Base-by-base conservation (phyloP, 176 grass and related monocot genomes). In the Rhynchospora pubera region DNA sequence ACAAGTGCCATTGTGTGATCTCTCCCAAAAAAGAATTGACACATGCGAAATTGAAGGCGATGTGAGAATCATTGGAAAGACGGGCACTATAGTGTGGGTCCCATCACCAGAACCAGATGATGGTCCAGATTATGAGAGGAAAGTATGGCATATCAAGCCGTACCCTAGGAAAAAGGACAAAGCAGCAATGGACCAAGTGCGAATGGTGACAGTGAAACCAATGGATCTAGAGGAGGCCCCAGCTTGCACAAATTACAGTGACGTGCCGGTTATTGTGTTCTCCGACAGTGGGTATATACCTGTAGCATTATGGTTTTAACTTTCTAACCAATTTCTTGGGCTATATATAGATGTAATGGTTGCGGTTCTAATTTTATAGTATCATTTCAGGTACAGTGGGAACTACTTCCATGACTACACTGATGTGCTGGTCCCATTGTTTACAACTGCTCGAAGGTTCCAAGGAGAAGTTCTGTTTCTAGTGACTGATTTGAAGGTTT, bases 381-480 rank as follows among this genome's bases (percentile, higher is more conserved):
- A 19, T 51, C 21, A 15, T 74, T 74, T 74, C 50, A 91, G 93
- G 28, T 97, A 91, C 89, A 93, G 91, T 13, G 93, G 93, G 5
- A 97, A 97, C 80, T 87, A 87, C 4, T 97, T 97, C 87, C 93
- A 97, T 70, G 93, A 96, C 86, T 96, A 89, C 86, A 96, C 90
- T n/a, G 93, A 96, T 59, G 93, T 96, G 73, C 80, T 96, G 0
- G 89, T 96, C 79, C 93, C 93, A 43, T 82, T 91, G 6, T 96
- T 96, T 87, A 89, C 90, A 71, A 90, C 86, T 3, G 77, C 88
- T 3, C 72, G 86, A 47, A 84, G 84, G 9, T 89, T 89, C 79
- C 79, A 26, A 10, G 86, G 93, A 51, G 93, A 92, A 64, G 93
- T 96, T 2, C 84, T 92, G 66, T 89, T 97, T 84, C 63, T 91